phyloP scores from a whole-genome alignment of 768 basidiomycete genomes.

The Mycena haematopus region DNA sequence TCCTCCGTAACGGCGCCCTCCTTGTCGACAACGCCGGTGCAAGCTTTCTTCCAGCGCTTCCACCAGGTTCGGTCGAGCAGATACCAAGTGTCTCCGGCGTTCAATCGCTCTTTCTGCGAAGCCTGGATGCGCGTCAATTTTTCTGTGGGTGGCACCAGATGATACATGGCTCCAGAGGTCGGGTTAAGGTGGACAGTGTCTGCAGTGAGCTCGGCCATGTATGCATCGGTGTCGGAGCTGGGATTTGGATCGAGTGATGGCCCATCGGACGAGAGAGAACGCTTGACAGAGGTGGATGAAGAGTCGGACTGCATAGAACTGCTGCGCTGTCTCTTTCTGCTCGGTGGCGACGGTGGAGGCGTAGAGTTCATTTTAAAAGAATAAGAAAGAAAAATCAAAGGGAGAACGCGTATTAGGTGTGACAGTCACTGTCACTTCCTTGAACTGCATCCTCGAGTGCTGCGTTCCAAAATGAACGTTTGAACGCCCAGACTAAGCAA shows the following conservation, averaged over 20 bases:
- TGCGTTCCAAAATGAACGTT: too few relatives aligned
- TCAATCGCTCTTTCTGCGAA: slow-evolving; percentile 56
- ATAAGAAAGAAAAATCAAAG: slow-evolving; percentile 9
- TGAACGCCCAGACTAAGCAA: too few relatives aligned
- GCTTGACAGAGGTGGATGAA: slow-evolving; percentile 78
- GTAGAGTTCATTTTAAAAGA: slow-evolving; percentile 37
- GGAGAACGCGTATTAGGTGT: slow-evolving; percentile 32
- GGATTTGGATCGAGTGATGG: slow-evolving; percentile 53
- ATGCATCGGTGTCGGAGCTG: slow-evolving; percentile 67
- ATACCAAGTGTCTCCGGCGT: slow-evolving; percentile 79
- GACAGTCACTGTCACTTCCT: background rate
- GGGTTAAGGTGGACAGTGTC: slow-evolving; percentile 37
- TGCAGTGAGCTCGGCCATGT: slow-evolving; percentile 67
- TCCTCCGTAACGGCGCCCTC: slow-evolving; percentile 65
- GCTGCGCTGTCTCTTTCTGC: slow-evolving; percentile 77
- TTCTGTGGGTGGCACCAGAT: slow-evolving; percentile 44
- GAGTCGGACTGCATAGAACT: slow-evolving; percentile 77
- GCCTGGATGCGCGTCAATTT: slow-evolving; percentile 59
- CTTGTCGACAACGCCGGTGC: slow-evolving; percentile 72
- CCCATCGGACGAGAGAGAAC: slow-evolving; percentile 78
- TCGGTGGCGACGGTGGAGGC: slow-evolving; percentile 49
- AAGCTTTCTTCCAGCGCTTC: slow-evolving; percentile 76
- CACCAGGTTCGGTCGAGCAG: slow-evolving; percentile 76
- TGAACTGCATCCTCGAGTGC: background rate
- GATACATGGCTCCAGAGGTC: slow-evolving; percentile 33